phyloP scores from a whole-genome alignment of 192 early-diverging fungal genomes.

The Backusella psychrophila region DNA sequence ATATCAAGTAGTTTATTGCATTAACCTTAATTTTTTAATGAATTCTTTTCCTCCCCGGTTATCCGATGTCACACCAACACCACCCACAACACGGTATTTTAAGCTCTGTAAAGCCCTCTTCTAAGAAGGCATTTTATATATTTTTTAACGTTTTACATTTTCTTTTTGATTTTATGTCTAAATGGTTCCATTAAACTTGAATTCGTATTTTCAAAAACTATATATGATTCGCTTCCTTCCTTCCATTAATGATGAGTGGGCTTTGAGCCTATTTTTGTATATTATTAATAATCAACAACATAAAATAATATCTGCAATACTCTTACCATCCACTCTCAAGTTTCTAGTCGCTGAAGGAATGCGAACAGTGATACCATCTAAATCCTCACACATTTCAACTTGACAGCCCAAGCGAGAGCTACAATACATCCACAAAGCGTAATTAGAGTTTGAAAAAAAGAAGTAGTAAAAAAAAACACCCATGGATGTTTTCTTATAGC shows the following conservation, averaged over 20 bases:
- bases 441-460: no score
- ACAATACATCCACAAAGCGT: background rate
- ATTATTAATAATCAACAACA: background rate
- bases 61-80: background rate
- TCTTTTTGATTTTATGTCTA: background rate
- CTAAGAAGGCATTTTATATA: background rate
- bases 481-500: no score
- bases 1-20: no score
- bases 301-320: background rate
- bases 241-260: slow-evolving; percentile 30
- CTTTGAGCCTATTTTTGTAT: slow-evolving; percentile 26
- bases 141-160: background rate
- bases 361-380: slow-evolving; percentile 85
- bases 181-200: background rate
- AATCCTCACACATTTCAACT: slow-evolving; percentile 75
- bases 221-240: background rate
- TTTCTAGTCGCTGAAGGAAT: slow-evolving; percentile 93
- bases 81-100: background rate
- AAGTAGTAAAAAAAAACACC: no score
- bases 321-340: slow-evolving; percentile 72
- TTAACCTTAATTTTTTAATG: background rate
- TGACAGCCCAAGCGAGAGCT: slow-evolving; percentile 95
- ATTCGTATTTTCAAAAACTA: slow-evolving; percentile 1
- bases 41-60: background rate
- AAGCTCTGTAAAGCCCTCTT: background rate